Evolutionary conservation across 805 yeast species (phyloP), one percentile per base, ranked within the genome.

Genomic region (Metschnikowia arizonensis): DNA sequence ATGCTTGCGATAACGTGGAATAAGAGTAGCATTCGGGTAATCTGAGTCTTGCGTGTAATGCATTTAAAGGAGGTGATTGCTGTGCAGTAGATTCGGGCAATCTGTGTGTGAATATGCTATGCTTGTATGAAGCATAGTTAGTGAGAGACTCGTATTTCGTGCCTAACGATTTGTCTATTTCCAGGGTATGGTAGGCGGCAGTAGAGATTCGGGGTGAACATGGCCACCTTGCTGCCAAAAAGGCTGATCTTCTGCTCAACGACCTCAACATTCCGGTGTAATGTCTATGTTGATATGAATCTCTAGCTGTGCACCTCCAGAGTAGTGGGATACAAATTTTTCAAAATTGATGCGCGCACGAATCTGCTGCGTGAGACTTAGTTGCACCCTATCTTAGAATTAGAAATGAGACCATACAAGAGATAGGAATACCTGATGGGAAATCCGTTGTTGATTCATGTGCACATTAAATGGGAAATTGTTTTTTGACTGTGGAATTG

Each of bases 1-100:
- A 74, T 34, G 93, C 79, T 59, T 90, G 84, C 1, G 96, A 90
- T 49, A 93, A 73, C 1, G 91, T 80, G 10, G 88, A 73, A 32
- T 76, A 72, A 45, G 81, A 63, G 58, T 78, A 85, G 5, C 64
- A 58, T 19, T 67, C 55, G 5, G 93, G 84, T 42, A 91, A 73
- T 15, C 74, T 64, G 43, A 91, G 70, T 64, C 99, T 80, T 15
- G 85, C 69, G 58, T 88, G 96, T 48, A 91, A 74, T 4, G 97
- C 82, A 30, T 77, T 77, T 44, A 93, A 72, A n/a, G 83, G 76
- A 1, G 96, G 86, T 9, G 88, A 79, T 58, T 78, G 76, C 47
- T 68, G 68, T 15, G 76, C 76, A 5, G 74, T 66, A 9, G 72
- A 62, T 54, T 72, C 76, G 14, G 76, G 75, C 50, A 72, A 62